These are phyloP conservation scores for Peniophora sp. DNA, from an alignment of 1,284 basidiomycete species.

Conservation along the genomic window DNA sequence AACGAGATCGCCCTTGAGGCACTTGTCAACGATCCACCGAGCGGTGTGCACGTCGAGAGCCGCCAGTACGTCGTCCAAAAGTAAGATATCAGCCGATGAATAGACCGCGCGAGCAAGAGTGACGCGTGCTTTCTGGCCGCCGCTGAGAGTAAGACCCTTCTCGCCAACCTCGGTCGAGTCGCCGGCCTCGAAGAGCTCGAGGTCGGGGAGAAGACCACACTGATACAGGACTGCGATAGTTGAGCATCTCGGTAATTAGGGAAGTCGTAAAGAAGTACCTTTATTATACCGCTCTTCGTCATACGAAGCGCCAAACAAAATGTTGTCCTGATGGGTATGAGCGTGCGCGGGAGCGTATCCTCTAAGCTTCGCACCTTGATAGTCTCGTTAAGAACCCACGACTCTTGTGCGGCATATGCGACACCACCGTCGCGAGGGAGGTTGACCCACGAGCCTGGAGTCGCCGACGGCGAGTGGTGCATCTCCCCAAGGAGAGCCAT, in stretches of 20 bases:
- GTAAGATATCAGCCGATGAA: slow-evolving; percentile 49
- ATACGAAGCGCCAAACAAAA: slow-evolving; percentile 33
- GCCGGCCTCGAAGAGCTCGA: slow-evolving; percentile 62
- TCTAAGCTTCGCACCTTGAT: slow-evolving; percentile 24
- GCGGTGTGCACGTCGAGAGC: slow-evolving; percentile 61
- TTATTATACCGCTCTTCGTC: slow-evolving; percentile 36
- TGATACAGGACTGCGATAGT: slow-evolving; percentile 43
- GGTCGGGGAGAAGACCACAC: slow-evolving; percentile 56
- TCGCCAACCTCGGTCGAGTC: slow-evolving; percentile 69
- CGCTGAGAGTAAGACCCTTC: slow-evolving; percentile 56
- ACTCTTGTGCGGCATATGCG: slow-evolving; percentile 71
- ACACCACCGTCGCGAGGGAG: slow-evolving; percentile 63
- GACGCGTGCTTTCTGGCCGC: slow-evolving; percentile 74
- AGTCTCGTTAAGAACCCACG: slow-evolving; percentile 61
- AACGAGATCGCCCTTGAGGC: slow-evolving; percentile 63
- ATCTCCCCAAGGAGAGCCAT: slow-evolving; percentile 59
- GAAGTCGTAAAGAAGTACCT: slow-evolving; percentile 16
- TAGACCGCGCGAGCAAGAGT: slow-evolving; percentile 72
- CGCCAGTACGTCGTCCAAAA: slow-evolving; percentile 59
- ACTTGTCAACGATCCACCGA: slow-evolving; percentile 72
- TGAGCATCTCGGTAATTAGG: neutral
- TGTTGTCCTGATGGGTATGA: slow-evolving; percentile 27
- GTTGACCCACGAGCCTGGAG: slow-evolving; percentile 52
- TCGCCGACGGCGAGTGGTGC: slow-evolving; percentile 47
- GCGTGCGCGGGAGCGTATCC: neutral